A percentile compares a stretch with the other conserved stretches of the same genome.
These are phyloP conservation scores for Microdochium bolleyi DNA, from an alignment of 2,329 filamentous ascomycete genomes.

Conservation along the genomic window DNA sequence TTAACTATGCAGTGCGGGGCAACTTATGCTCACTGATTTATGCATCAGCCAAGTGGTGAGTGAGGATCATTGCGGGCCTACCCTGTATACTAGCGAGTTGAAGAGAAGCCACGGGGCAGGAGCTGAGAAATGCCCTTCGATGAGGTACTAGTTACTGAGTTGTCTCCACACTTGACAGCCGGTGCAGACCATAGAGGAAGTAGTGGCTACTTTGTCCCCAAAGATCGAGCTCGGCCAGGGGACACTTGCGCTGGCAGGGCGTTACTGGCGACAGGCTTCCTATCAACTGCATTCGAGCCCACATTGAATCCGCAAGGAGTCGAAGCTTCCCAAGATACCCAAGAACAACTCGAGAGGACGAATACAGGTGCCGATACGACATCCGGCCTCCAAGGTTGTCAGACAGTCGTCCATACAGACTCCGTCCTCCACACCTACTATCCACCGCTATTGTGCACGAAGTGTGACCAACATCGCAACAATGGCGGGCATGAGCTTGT, in stretches of 20 bases:
- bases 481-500: constrained; percentile 71
- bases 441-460: background rate
- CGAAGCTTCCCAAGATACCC: constrained; percentile 13
- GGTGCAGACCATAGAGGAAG: background rate
- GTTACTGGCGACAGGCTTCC: too few species aligned
- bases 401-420: too few species aligned
- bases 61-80: background rate
- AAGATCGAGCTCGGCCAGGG: background rate
- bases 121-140: background rate
- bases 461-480: constrained; percentile 9
- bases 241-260: background rate
- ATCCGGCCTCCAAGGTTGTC: too few species aligned
- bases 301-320: too few species aligned
- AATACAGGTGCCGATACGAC: too few species aligned
- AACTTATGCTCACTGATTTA: constrained; percentile 3
- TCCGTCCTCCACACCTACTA: too few species aligned
- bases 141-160: background rate
- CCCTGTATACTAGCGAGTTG: background rate
- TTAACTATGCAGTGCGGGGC: constrained; percentile 10
- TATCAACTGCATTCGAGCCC: too few species aligned
- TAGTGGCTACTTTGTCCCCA: background rate
- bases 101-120: background rate
- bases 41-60: background rate
- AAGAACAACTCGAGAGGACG: constrained; percentile 4
- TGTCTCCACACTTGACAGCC: background rate